phyloP scores from a whole-genome alignment of 78 protist species.

The Dictyostelium firmibasis region DNA sequence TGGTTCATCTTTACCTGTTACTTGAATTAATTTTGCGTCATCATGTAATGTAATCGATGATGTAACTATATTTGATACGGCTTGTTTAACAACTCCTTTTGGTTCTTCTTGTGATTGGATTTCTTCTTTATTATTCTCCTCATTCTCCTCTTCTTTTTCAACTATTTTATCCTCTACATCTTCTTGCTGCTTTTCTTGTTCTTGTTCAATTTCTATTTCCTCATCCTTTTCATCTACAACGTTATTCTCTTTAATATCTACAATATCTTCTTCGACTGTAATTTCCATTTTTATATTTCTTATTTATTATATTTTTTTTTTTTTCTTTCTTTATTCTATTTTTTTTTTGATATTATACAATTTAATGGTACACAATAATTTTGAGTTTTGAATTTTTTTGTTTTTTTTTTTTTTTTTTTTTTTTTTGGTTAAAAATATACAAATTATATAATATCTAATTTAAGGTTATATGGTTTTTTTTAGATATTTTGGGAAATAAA shows the following conservation, averaged over 20 bases:
- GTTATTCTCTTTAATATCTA: not conserved
- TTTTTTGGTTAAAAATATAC: not conserved
- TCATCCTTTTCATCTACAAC: not conserved
- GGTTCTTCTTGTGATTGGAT: not conserved
- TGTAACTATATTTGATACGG: not conserved
- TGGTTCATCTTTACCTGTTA: constrained; percentile 58
- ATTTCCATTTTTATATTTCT: not conserved
- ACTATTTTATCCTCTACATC: not conserved
- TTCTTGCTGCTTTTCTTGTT: not conserved
- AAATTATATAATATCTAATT: not conserved
- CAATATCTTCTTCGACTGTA: not conserved
- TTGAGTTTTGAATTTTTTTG: too few relatives aligned
- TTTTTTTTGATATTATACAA: not conserved
- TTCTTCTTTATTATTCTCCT: not conserved
- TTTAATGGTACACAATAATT: not conserved
- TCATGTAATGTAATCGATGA: constrained; percentile 42
- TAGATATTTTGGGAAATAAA: too few relatives aligned
- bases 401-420: too few relatives aligned
- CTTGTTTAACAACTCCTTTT: not conserved
- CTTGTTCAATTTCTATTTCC: too few relatives aligned
- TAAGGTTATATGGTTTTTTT: not conserved
- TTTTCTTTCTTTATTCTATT: not conserved
- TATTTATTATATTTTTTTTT: too few relatives aligned
- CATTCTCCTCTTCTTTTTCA: not conserved
- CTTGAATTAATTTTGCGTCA: constrained; percentile 64